A percentile compares a stretch with the other conserved stretches of the same genome.
phyloP scores from a whole-genome alignment of 495 filamentous ascomycete species.

The Annulohypoxylon maeteangense region DNA sequence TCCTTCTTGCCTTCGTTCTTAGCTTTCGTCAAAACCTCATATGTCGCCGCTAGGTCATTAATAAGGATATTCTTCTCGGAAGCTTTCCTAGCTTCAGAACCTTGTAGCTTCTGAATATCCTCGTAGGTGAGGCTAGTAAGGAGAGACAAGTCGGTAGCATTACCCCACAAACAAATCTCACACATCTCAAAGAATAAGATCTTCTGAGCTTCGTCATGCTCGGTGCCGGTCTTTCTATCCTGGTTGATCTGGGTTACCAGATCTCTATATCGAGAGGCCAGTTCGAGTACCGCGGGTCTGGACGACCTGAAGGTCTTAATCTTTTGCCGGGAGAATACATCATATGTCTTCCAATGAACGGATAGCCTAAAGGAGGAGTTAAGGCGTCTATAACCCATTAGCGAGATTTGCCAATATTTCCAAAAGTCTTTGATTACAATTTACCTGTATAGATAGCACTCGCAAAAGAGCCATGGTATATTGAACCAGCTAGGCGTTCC shows the following conservation, averaged over 20 bases:
- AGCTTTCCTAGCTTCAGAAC: constrained; percentile 81
- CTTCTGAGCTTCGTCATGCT: constrained; percentile 72
- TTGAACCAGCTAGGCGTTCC: constrained; percentile 83
- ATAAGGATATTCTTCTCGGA: constrained; percentile 89
- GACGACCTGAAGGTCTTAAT: constrained; percentile 93
- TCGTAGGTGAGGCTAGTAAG: constrained; percentile 91
- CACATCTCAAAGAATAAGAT: constrained; percentile 91
- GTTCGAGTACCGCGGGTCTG: constrained; percentile 87
- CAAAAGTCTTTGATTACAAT: constrained; percentile 28
- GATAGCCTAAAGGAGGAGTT: constrained; percentile 79
- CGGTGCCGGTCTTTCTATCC: constrained; percentile 56
- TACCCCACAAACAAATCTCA: constrained; percentile 98
- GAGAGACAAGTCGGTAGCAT: constrained; percentile 94
- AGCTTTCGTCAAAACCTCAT: constrained; percentile 72
- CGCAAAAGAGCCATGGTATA: constrained; percentile 85
- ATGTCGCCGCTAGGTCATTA: constrained; percentile 82
- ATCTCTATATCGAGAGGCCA: constrained; percentile 77
- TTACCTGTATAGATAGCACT: constrained; percentile 97
- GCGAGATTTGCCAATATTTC: background rate
- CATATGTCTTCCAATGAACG: constrained; percentile 88
- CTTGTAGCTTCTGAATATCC: constrained; percentile 96
- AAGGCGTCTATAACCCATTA: constrained; percentile 70
- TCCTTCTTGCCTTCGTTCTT: constrained; percentile 66
- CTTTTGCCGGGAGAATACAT: constrained; percentile 92
- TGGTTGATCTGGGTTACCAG: constrained; percentile 66